A percentile compares a stretch with the other conserved stretches of the same genome.
Conservation (phyloP, 202 grass and related monocot genomes). For the Cymbopogon flexuosus region DNA sequence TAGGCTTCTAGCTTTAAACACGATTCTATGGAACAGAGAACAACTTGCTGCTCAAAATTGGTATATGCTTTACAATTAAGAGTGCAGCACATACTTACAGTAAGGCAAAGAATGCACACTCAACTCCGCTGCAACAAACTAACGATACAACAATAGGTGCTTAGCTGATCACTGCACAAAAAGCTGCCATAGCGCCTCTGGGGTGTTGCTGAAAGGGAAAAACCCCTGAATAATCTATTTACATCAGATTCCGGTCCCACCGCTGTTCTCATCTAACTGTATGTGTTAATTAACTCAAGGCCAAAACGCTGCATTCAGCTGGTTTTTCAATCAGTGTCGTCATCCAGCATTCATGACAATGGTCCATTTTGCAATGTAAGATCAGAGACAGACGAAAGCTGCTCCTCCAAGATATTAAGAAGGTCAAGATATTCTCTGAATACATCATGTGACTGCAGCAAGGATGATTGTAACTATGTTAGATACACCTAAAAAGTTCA, state of each 20-base stretch:
- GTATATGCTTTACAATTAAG: conserved; percentile 16
- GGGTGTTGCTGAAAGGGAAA: conserved; percentile 30
- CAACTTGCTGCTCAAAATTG: background rate
- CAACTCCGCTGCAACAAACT: conserved; percentile 43
- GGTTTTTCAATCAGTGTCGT: background rate
- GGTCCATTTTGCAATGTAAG: conserved; percentile 53
- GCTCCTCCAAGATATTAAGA: conserved; percentile 73
- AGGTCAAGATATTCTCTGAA: conserved; percentile 90
- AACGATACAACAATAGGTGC: conserved; percentile 46
- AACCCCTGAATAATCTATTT: conserved; percentile 54
- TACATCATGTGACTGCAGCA: conserved; percentile 70
- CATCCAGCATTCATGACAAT: conserved; percentile 31
- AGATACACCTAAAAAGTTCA: background rate
- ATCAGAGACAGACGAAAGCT: conserved; percentile 70
- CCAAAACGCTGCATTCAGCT: conserved; percentile 19
- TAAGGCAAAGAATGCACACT: conserved; percentile 33
- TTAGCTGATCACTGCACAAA: conserved; percentile 44
- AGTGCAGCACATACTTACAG: conserved; percentile 43
- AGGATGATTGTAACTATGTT: conserved; percentile 31
- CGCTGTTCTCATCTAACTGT: conserved; percentile 33
- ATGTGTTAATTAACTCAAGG: conserved; percentile 43
- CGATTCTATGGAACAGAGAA: background rate
- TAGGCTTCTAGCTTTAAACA: background rate
- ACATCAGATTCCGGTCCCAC: conserved; percentile 37
- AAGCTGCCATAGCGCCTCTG: conserved; percentile 34